Evolutionary conservation across 306 rosid species (phyloP), one percentile per base, ranked within the genome.

Genomic region (Vigna unguiculata): DNA sequence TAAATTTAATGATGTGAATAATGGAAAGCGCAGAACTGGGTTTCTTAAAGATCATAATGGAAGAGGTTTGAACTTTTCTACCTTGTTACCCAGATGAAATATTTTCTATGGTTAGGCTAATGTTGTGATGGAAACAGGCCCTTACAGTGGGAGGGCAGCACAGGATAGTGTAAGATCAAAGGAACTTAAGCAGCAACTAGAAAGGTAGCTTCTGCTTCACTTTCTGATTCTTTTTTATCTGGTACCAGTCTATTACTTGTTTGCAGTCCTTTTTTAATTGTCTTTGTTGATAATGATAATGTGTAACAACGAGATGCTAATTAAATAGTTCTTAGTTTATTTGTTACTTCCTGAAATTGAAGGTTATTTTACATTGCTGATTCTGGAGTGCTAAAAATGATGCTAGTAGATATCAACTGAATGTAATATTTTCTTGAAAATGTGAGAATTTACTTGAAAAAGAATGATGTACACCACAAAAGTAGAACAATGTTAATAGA

Each of bases 21-120:
- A 83, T 72, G 90, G 86, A 43, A 88, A 84, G 60, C 84, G 71
- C 72, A 87, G 78, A 80, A 67, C 32, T 24, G 80, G 80, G 69
- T 81, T 64, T 80, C 83, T 81, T 61, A 82, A 81, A 4, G 85
- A 78, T 43, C 81, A 47, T 57, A 77, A 49, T 41, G 86, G 89
- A 78, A 89, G 83, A 88, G 98, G 99, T 90, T 71, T 73, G 89
- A 79, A 78, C 59, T 81, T 77, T 55, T 12, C 69, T 61, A 61
- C 55, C 53, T 81, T 81, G 60, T 63, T 58, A 21, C 69, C 1
- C 19, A 45, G 24, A 25, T 24, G 28, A 62, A 83, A 69, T 45
- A 71, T 28, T 30, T 60, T 83, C 53, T 71, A 30, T 25, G 6
- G 55, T 57, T 67, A 51, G 85, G n/a, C 69, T 83, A 52, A 83